Base-by-base conservation (phyloP, 2,329 filamentous ascomycete species). In the Pseudonectria buxi region DNA sequence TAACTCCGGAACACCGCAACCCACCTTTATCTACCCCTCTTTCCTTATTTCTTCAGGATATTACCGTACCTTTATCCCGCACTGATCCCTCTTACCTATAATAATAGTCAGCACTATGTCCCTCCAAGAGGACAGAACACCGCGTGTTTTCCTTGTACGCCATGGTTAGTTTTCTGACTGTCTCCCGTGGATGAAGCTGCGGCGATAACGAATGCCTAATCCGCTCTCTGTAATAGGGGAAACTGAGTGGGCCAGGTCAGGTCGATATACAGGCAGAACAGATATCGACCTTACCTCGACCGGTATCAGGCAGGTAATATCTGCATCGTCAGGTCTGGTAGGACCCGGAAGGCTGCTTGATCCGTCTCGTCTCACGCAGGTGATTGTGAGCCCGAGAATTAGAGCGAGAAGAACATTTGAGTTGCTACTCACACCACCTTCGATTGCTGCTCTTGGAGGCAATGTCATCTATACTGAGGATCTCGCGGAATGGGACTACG, bases 401-500 rank as follows among this genome's bases (percentile, higher is more conserved):
- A 58, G 73, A 14, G 71, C 73, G 0, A 54, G 51, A 32, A 57
- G 59, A 46, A 76, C 73, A 2, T 70, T 70, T 32, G 56, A 72
- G 31, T 55, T 70, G 1, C 61, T 68, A 24, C 50, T 71, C 25
- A 54, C 67, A 1, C 61, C 67, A 24, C 49, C 50, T 5, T 49
- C 55, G 2, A n/a, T n/a, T n/a, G n/a, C n/a, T n/a, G n/a, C n/a
- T n/a, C n/a, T n/a, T n/a, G n/a, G n/a, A n/a, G 18, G 41, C 24
- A 61, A 63, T 27, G 59, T 76, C 16, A 57, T 68, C 37, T 54
- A 71, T 24, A 76, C 71, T 2, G 67, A 73, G 37, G 56, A 59
- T 3, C 59, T 81, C 28, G 60, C 68, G 2, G 76, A 81, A 53
- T 81, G 77, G 77, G 69, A 74, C 40, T 81, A 81, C 55, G 76